Base-by-base conservation (phyloP, 1,284 basidiomycete genomes). In the Exobasidium cylindrosporum region DNA sequence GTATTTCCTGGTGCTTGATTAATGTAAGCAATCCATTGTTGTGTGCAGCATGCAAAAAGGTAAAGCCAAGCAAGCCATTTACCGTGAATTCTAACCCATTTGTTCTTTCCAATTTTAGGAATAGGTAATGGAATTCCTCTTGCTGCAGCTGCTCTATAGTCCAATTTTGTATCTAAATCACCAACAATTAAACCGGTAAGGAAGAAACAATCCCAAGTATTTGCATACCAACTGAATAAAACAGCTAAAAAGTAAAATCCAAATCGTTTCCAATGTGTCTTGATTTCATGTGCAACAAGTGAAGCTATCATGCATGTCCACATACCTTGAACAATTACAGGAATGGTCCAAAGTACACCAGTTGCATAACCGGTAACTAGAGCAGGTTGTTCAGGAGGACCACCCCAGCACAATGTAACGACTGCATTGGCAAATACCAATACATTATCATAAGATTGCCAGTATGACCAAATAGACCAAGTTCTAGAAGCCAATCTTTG, bases 291-390 rank as follows among this genome's bases (percentile, higher is more conserved):
- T n/a, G 58, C 72, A n/a, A 76, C 56, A 1, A 76, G 63, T 7
- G 70, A 70, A 54, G 68, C 24, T 23, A 60, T 13, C 52, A 60
- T 58, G 50, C n/a, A n/a, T 10, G 58, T 60, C 74, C 74, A 76
- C 6, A 65, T 69, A 45, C 66, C 64, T 56, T 72, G 69, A n/a
- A 76, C 70, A 21, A 76, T 76, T 21, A 76, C 66, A 13, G 74
- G 74, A 32, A 74, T 72, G 24, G 74, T 74, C 74, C 74, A 76
- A 7, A 76, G 70, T 49, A 76, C 69, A 64, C 74, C 73, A 0
- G 74, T 76, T n/a, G 74, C 74, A 32, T 76, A 76, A 0, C 66
- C 65, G 6, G 70, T 67, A 29, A 71, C 71, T 4, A 73, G 58
- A 1, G 66, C 65, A 3, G 74, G 74, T 45, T 61, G 46, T 1